Evolutionary conservation across 2,329 filamentous ascomycete genomes (phyloP), one percentile per base, ranked within the genome.

Genomic region (Calonectria pauciramosa): DNA sequence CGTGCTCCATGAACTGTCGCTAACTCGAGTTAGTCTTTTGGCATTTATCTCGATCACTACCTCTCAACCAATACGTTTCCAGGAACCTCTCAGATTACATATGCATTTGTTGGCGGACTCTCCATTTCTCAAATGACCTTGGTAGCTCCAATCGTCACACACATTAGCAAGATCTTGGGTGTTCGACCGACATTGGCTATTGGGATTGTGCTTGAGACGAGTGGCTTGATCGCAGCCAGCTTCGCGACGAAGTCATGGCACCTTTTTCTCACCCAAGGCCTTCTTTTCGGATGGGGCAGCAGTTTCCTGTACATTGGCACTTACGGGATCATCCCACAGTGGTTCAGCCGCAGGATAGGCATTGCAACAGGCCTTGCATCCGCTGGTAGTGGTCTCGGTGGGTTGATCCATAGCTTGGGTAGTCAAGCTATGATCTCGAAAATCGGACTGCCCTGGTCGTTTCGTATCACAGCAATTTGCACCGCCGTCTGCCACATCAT

Each of bases 251-350:
- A 86, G 13, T 88, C 91, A 32, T 93, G 91, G 91, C 91, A 93
- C 13, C 84, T 93, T 0, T 92, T 92, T 73, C 84, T 93, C 0
- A 86, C 85, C 3, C 91, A 93, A 75, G 91, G 91, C 1, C 80
- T 93, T 0, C 89, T 89, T 72, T 91, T 93, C 69, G 91, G 91
- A 2, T 86, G 88, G 75, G 91, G 91, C 3, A 89, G 93, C 85
- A 91, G 91, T 0, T 91, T 92, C 73, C 82, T 90, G 1, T 93
- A 91, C 79, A 89, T 92, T 0, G 88, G 87, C 1, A 86, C 85
- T 16, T 89, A 91, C 0, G 88, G 88, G 2, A 88, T 93, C 2
- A 84, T 90, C 0, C 88, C 91, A 1, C 90, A 92, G 77, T 93
- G 91, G 91, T 93, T 93, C 77, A 86, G 7, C 26, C 60, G 60